phyloP scores from a whole-genome alignment of 495 filamentous ascomycete species.

The Saxophila tyrrhenica region DNA sequence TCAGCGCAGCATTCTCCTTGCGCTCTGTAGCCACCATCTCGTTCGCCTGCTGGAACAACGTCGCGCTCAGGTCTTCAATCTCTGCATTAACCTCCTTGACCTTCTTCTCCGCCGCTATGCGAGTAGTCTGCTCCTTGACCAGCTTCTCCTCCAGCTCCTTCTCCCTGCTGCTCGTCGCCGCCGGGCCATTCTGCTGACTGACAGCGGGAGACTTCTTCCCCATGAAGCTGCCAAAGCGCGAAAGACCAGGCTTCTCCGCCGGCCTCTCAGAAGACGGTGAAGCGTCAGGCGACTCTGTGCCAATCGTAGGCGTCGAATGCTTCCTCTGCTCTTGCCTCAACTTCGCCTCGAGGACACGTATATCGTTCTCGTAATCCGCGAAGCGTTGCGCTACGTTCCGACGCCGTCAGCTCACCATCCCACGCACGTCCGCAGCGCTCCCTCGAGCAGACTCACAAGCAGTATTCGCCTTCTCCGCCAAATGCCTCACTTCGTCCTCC shows the following conservation, averaged over 20 bases:
- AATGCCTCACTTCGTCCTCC: conserved; percentile 58
- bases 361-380: conserved; percentile 90
- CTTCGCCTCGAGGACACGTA: conserved; percentile 49
- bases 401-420: too few relatives aligned
- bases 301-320: background rate
- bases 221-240: conserved; percentile 15
- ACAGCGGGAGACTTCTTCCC: conserved; percentile 4
- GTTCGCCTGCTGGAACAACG: conserved; percentile 87
- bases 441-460: conserved; percentile 45
- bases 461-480: conserved; percentile 66
- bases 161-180: conserved; percentile 22
- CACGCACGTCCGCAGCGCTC: background rate
- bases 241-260: conserved; percentile 6
- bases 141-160: conserved; percentile 59
- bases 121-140: conserved; percentile 55
- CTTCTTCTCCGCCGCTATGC: conserved; percentile 62
- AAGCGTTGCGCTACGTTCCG: conserved; percentile 35
- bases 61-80: conserved; percentile 78
- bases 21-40: conserved; percentile 94
- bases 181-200: conserved; percentile 16
- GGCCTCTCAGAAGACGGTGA: conserved; percentile 5
- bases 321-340: conserved; percentile 12
- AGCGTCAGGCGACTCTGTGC: conserved; percentile 6
- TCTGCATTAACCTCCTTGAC: conserved; percentile 62
- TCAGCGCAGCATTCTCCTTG: conserved; percentile 63